Conservation (phyloP, 306 rosid species). For the Trifolium pratense region DNA sequence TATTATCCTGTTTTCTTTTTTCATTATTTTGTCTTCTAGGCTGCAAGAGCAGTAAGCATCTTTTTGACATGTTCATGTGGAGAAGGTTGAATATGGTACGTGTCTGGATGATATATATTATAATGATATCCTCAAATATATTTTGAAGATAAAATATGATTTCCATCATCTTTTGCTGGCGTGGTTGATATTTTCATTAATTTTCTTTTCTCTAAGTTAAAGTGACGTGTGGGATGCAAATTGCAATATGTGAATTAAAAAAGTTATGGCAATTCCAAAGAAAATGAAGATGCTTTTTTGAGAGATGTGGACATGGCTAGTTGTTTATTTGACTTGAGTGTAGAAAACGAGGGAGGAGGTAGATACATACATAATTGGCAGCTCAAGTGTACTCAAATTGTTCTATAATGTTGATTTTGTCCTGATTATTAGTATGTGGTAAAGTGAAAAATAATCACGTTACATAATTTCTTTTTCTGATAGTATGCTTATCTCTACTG, state of each 20-base stretch:
- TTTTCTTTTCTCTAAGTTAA: not conserved
- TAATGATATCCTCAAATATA: slow-evolving; percentile 42
- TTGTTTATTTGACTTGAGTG: slow-evolving; percentile 32
- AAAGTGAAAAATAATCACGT: slow-evolving; percentile 4
- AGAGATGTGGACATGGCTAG: slow-evolving; percentile 35
- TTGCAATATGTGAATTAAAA: not conserved
- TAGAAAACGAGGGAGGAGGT: slow-evolving; percentile 12
- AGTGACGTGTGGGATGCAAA: slow-evolving; percentile 34
- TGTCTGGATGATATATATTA: slow-evolving; percentile 54
- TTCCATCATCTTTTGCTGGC: slow-evolving; percentile 35
- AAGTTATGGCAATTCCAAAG: slow-evolving; percentile 20
- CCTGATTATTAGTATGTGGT: slow-evolving; percentile 12
- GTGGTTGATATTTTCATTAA: slow-evolving; percentile 23
- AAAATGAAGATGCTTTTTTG: slow-evolving; percentile 17
- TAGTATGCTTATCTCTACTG: slow-evolving; percentile 47
- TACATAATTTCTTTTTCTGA: slow-evolving; percentile 46
- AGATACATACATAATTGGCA: slow-evolving; percentile 12
- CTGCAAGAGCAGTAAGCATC: slow-evolving; percentile 52
- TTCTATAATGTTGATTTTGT: slow-evolving; percentile 12
- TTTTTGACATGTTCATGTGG: slow-evolving; percentile 56
- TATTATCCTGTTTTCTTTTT: slow-evolving; percentile 34
- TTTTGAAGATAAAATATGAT: slow-evolving; percentile 41
- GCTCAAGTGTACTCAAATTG: slow-evolving; percentile 43
- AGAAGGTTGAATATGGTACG: slow-evolving; percentile 57
- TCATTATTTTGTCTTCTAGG: slow-evolving; percentile 38